Conservation (phyloP, 2,329 filamentous ascomycete species). For the Colletotrichum liriopes region DNA sequence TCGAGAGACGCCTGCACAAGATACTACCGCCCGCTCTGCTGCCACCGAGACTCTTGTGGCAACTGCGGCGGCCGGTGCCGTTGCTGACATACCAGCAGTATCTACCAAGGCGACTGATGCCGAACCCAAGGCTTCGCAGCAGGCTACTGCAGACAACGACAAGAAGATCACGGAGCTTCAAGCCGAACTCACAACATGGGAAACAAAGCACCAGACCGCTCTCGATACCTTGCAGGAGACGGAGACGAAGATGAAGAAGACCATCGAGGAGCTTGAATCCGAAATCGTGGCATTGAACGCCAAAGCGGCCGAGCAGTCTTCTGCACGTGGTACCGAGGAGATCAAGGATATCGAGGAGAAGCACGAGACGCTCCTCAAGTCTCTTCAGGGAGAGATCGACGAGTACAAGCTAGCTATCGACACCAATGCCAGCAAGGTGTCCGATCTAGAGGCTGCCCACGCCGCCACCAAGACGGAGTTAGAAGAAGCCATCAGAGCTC, state of each 20-base stretch:
- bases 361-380: conserved; percentile 73
- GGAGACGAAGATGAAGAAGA: conserved; percentile 80
- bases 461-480: conserved; percentile 76
- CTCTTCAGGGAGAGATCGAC: conserved; percentile 82
- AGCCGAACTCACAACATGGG: conserved; percentile 81
- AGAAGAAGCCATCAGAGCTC: conserved; percentile 74
- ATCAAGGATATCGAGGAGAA: conserved; percentile 66
- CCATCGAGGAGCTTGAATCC: conserved; percentile 80
- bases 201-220: conserved; percentile 80
- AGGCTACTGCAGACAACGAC: conserved; percentile 61
- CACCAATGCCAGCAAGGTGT: conserved; percentile 78
- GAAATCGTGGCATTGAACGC: conserved; percentile 70
- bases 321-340: conserved; percentile 58
- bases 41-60: conserved; percentile 34
- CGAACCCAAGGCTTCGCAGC: conserved; percentile 51
- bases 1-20: conserved; percentile 9
- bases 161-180: conserved; percentile 77
- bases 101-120: conserved; percentile 47
- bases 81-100: conserved; percentile 40
- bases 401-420: conserved; percentile 84
- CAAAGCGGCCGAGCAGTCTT: conserved; percentile 61
- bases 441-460: conserved; percentile 82
- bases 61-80: conserved; percentile 26
- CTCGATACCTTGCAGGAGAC: conserved; percentile 80
- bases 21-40: conserved; percentile 28